Percentiles rank a stretch among this genome's conserved stretches.
Conservation (phyloP, 805 yeast genomes). For the Babjeviella inositovora region DNA sequence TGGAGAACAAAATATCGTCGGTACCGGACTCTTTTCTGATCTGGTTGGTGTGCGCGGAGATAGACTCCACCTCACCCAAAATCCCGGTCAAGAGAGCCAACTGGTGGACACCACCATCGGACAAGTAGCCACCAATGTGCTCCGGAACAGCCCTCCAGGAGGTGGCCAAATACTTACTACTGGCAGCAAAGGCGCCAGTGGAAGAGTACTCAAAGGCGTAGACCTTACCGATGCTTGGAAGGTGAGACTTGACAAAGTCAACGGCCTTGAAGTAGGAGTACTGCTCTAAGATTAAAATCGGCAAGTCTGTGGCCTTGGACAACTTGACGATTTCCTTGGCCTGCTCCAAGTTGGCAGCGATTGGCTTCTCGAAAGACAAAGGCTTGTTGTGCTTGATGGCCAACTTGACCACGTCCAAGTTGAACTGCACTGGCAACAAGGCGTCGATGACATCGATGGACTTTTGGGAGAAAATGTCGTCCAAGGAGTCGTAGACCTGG, state of each 20-base stretch:
- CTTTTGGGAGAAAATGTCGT: constrained; percentile 50
- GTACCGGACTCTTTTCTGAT: constrained; percentile 65
- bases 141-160: constrained; percentile 83
- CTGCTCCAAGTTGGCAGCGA: constrained; percentile 72
- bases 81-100: constrained; percentile 73
- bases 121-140: constrained; percentile 83
- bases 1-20: constrained; percentile 67
- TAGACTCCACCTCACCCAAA: constrained; percentile 55
- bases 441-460: constrained; percentile 69
- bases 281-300: constrained; percentile 72
- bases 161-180: constrained; percentile 50
- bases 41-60: constrained; percentile 69
- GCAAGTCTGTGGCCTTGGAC: constrained; percentile 42
- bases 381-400: constrained; percentile 71
- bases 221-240: constrained; percentile 60
- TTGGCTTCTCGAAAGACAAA: constrained; percentile 76
- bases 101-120: constrained; percentile 97
- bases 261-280: constrained; percentile 66
- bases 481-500: constrained; percentile 45
- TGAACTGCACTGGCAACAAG: constrained; percentile 76
- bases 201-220: constrained; percentile 57
- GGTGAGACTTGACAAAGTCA: constrained; percentile 29
- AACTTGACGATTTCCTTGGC: constrained; percentile 68
- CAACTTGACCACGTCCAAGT: constrained; percentile 46
- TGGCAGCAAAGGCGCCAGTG: constrained; percentile 54